Percentiles rank a stretch among this genome's conserved stretches.
phyloP scores from a whole-genome alignment of 176 grass and related monocot species.

The Bothriochloa decipiens region DNA sequence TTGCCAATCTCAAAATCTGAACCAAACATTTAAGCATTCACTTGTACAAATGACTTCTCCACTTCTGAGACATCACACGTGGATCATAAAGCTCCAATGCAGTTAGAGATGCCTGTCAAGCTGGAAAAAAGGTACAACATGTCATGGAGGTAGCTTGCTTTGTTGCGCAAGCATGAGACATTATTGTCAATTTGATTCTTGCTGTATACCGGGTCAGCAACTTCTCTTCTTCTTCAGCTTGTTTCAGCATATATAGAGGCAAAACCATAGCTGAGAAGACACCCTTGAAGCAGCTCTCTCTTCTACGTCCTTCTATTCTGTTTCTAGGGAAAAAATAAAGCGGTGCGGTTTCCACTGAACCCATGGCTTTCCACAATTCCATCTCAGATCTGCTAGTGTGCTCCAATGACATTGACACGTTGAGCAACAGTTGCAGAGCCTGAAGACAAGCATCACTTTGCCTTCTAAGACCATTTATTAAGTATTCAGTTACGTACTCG shows the following conservation, averaged over 20 bases:
- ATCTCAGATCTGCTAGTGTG: slow-evolving; percentile 28
- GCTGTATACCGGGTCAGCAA: not conserved
- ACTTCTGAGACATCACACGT: not conserved
- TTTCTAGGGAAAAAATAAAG: not conserved
- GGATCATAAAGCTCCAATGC: not conserved
- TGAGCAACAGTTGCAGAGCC: slow-evolving; percentile 35
- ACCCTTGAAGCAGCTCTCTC: not conserved
- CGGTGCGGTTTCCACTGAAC: not conserved
- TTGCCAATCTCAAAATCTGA: not conserved
- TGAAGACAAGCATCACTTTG: slow-evolving; percentile 17
- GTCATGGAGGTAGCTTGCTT: not conserved
- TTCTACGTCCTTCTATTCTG: not conserved
- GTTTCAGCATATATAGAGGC: not conserved
- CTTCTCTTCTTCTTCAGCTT: not conserved
- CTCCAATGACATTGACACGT: not conserved
- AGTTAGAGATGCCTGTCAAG: slow-evolving; percentile 3
- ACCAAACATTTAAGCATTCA: slow-evolving; percentile 10
- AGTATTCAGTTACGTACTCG: too few species aligned
- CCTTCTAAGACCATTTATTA: not conserved
- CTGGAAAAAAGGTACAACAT: not conserved
- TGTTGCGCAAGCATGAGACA: not conserved
- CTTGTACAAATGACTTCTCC: not conserved
- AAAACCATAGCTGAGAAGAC: not conserved
- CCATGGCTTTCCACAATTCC: slow-evolving; percentile 50
- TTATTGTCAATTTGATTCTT: not conserved